A percentile compares a stretch with the other conserved stretches of the same genome.
phyloP scores from a whole-genome alignment of 2,329 filamentous ascomycete species.

The Thelonectria rubi region DNA sequence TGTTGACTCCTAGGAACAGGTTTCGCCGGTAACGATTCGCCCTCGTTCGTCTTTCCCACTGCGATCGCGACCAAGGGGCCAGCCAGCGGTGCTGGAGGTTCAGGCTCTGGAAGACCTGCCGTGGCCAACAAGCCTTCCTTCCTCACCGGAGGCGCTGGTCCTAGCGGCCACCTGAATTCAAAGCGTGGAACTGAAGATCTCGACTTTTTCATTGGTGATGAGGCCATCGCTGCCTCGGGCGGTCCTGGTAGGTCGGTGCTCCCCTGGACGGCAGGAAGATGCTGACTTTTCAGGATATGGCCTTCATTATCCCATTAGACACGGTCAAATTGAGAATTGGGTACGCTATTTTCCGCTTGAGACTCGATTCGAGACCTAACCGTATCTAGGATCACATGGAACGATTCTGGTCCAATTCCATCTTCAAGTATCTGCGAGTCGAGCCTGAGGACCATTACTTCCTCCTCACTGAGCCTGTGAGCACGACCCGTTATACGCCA shows the following conservation, averaged over 20 bases:
- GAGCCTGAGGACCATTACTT: slow-evolving; percentile 99
- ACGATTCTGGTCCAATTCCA: slow-evolving; percentile 99
- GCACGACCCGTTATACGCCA: slow-evolving; percentile 40
- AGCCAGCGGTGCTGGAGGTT: slow-evolving; percentile 73
- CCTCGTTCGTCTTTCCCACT: slow-evolving; percentile 98
- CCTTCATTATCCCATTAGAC: slow-evolving; percentile 95
- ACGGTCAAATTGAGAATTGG: slow-evolving; percentile 99
- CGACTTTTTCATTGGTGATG: slow-evolving; percentile 98
- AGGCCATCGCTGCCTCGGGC: slow-evolving; percentile 83
- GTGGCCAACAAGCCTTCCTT: slow-evolving; percentile 96
- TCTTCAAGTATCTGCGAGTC: slow-evolving; percentile 98
- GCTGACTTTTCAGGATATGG: slow-evolving; percentile 75
- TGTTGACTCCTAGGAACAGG: slow-evolving; percentile 62
- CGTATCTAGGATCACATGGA: slow-evolving; percentile 90
- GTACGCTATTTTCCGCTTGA: slow-evolving; percentile 57
- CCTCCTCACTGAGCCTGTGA: slow-evolving; percentile 93
- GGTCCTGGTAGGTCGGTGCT: slow-evolving; percentile 73
- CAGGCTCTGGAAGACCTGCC: slow-evolving; percentile 87
- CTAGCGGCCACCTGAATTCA: slow-evolving; percentile 81
- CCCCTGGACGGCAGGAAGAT: slow-evolving; percentile 10
- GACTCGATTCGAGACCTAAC: slow-evolving; percentile 41
- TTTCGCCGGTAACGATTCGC: slow-evolving; percentile 98
- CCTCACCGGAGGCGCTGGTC: slow-evolving; percentile 87
- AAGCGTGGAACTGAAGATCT: slow-evolving; percentile 98
- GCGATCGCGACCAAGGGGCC: slow-evolving; percentile 95